These are phyloP conservation scores for Paecilomyces sp. DNA, from an alignment of 2,329 filamentous ascomycete genomes.

Conservation along the genomic window DNA sequence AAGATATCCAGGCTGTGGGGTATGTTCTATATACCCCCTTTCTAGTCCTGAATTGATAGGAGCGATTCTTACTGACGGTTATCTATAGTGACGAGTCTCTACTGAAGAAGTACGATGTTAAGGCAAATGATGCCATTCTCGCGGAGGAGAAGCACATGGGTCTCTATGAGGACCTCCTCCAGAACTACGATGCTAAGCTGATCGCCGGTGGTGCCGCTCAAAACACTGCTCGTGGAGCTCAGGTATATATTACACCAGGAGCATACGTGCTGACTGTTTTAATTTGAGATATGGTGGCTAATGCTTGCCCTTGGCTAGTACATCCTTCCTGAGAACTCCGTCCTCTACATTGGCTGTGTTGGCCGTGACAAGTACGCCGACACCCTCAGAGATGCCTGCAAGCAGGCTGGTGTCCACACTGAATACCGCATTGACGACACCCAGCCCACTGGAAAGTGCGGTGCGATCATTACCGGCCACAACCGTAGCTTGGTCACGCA, in stretches of 20 bases:
- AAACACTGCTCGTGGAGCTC: conserved; percentile 92
- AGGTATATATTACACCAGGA: conserved; percentile 38
- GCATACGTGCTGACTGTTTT: not conserved
- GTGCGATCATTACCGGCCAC: conserved; percentile 93
- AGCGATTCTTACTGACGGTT: conserved; percentile 10
- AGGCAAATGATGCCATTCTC: conserved; percentile 95
- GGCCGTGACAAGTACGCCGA: conserved; percentile 94
- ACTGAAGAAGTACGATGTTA: conserved; percentile 86
- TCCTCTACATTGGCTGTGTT: conserved; percentile 88
- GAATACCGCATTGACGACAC: conserved; percentile 89
- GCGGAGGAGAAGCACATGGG: conserved; percentile 84
- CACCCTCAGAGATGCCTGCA: conserved; percentile 77
- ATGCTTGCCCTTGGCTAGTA: conserved; percentile 49
- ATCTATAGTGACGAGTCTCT: conserved; percentile 65
- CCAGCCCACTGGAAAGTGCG: conserved; percentile 84
- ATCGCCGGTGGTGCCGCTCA: conserved; percentile 95
- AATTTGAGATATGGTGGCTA: not conserved
- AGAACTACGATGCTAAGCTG: conserved; percentile 86
- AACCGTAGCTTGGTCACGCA: conserved; percentile 93
- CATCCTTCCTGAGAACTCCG: conserved; percentile 80
- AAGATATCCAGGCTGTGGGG: conserved; percentile 83
- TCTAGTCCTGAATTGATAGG: too few relatives aligned
- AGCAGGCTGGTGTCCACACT: conserved; percentile 79
- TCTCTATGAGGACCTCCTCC: conserved; percentile 88
- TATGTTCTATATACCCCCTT: conserved; percentile 28